Evolutionary conservation across 2,329 filamentous ascomycete species (phyloP).

Genomic region (Cladosporium sp.): DNA sequence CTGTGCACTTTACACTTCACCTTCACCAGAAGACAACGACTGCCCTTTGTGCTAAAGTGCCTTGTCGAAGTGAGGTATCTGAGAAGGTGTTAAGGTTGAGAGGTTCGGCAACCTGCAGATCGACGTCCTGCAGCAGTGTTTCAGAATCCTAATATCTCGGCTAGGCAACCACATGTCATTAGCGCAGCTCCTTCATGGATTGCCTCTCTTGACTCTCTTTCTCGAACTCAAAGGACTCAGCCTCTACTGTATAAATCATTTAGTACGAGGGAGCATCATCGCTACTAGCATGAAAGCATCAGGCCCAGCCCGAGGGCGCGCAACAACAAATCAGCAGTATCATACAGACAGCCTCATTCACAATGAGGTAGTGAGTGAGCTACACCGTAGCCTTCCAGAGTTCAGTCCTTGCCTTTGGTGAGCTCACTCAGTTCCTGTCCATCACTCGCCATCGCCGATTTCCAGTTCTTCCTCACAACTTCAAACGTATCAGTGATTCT

Average conservation of each 20-base stretch:
- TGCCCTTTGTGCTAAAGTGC: not conserved
- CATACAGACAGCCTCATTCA: not conserved
- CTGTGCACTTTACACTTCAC: not conserved
- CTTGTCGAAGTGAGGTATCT: not conserved
- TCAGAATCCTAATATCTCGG: not conserved
- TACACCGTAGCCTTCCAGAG: not conserved
- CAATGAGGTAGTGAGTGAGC: not conserved
- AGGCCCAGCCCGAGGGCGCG: not conserved
- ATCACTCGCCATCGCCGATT: conserved; percentile 21
- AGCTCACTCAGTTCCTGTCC: not conserved
- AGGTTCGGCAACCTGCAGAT: not conserved
- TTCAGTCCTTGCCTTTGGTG: not conserved
- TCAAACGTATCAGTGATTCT: conserved; percentile 70
- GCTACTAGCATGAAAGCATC: not conserved
- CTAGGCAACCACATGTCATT: conserved; percentile 6
- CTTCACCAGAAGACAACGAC: not conserved
- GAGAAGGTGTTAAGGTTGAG: not conserved
- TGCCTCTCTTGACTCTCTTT: not conserved
- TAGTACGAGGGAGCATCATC: not conserved
- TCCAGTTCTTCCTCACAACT: conserved; percentile 60
- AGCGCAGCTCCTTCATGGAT: not conserved
- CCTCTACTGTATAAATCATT: not conserved
- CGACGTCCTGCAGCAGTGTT: not conserved
- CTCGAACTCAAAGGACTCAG: not conserved
- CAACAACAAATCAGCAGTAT: not conserved